phyloP scores from a whole-genome alignment of 345 rosid genomes.

The Mangifera indica region DNA sequence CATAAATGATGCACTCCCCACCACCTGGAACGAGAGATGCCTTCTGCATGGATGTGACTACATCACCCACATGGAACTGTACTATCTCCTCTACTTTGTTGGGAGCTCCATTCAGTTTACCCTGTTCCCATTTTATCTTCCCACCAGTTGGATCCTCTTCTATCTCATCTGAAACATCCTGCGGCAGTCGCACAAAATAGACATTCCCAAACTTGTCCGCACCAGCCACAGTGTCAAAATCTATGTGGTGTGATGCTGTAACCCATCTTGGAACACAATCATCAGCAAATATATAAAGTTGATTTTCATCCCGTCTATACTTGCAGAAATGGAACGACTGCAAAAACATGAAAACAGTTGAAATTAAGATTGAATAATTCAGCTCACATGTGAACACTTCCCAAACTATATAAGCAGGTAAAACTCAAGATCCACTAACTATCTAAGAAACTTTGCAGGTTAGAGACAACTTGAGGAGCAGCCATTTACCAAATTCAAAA shows the following conservation, averaged over 20 bases:
- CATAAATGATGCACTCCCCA: constrained; percentile 82
- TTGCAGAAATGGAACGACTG: constrained; percentile 99
- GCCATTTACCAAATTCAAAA: neutral
- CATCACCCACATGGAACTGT: constrained; percentile 92
- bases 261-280: constrained; percentile 97
- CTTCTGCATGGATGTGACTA: constrained; percentile 78
- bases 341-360: constrained; percentile 23
- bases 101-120: constrained; percentile 95
- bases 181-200: constrained; percentile 81
- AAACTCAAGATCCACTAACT: neutral
- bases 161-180: constrained; percentile 94
- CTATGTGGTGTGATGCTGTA: constrained; percentile 84
- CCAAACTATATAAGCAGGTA: neutral
- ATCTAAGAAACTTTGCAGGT: neutral
- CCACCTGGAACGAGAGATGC: constrained; percentile 94
- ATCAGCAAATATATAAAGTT: constrained; percentile 90
- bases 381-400: neutral
- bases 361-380: neutral
- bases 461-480: neutral
- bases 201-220: constrained; percentile 94
- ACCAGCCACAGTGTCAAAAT: constrained; percentile 96
- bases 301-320: constrained; percentile 96
- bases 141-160: constrained; percentile 99
- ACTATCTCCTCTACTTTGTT: constrained; percentile 94
- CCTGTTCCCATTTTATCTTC: constrained; percentile 98